phyloP scores from a whole-genome alignment of 306 rosid species.

The Sechiopsis laciniata region DNA sequence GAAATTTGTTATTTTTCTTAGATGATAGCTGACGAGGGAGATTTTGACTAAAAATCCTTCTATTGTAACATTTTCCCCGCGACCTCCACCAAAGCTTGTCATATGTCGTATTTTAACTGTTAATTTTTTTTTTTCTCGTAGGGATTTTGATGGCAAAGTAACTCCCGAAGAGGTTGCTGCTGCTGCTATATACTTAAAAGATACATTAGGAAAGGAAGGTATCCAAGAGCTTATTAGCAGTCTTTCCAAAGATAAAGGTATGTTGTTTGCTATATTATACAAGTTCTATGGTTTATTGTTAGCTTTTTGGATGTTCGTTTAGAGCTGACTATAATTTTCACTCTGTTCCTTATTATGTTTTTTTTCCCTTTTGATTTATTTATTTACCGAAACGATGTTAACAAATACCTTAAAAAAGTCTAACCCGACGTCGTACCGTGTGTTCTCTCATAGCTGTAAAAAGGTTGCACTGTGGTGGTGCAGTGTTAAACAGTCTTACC shows the following conservation, averaged over 20 bases:
- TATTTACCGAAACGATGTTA: background rate
- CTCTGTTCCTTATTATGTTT: background rate
- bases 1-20: background rate
- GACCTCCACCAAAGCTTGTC: background rate
- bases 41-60: background rate
- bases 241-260: constrained; percentile 88
- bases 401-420: background rate
- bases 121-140: constrained; percentile 17
- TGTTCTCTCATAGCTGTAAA: background rate
- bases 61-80: background rate
- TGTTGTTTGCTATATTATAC: background rate
- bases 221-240: constrained; percentile 80
- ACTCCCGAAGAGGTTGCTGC: constrained; percentile 95
- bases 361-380: background rate
- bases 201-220: constrained; percentile 89
- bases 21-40: background rate
- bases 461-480: background rate
- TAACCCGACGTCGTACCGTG: too few species aligned
- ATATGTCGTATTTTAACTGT: background rate
- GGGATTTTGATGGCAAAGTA: constrained; percentile 95
- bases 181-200: constrained; percentile 83
- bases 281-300: background rate
- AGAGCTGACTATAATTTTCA: background rate
- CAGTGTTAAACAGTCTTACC: background rate
- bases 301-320: background rate